These are phyloP conservation scores for Breynia disticha DNA, from an alignment of 441 rosid genomes.

Conservation along the genomic window DNA sequence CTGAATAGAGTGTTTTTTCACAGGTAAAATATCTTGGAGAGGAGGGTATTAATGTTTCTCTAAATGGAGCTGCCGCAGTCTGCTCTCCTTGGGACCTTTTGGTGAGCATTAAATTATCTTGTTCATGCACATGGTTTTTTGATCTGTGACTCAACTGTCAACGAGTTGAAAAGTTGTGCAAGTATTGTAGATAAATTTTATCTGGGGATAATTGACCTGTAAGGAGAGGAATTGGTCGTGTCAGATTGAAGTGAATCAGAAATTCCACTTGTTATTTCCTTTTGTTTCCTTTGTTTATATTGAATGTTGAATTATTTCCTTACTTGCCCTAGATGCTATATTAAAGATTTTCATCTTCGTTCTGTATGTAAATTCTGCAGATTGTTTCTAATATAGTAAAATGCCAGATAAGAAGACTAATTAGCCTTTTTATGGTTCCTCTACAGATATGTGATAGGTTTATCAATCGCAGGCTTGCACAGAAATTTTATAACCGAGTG, in stretches of 20 bases:
- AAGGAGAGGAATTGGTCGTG: too few relatives aligned
- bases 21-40: conserved; percentile 56
- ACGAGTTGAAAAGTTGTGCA: too few relatives aligned
- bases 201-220: too few relatives aligned
- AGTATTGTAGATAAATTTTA: too few relatives aligned
- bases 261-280: too few relatives aligned
- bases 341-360: too few relatives aligned
- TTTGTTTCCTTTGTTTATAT: too few relatives aligned
- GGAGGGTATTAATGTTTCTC: conserved; percentile 25
- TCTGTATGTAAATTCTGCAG: too few relatives aligned
- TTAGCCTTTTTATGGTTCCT: conserved; percentile 11
- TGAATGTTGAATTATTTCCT: too few relatives aligned
- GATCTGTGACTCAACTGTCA: too few relatives aligned
- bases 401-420: background rate
- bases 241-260: too few relatives aligned
- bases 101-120: conserved; percentile 23
- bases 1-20: conserved; percentile 2
- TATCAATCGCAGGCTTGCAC: conserved; percentile 33
- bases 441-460: conserved; percentile 44
- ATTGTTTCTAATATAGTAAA: background rate
- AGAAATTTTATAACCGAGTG: conserved; percentile 31
- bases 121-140: background rate
- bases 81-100: conserved; percentile 52
- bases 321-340: too few relatives aligned
- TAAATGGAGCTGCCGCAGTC: conserved; percentile 44